These are phyloP conservation scores for Brettanomyces nanus DNA, from an alignment of 805 yeast species.

Conservation along the genomic window DNA sequence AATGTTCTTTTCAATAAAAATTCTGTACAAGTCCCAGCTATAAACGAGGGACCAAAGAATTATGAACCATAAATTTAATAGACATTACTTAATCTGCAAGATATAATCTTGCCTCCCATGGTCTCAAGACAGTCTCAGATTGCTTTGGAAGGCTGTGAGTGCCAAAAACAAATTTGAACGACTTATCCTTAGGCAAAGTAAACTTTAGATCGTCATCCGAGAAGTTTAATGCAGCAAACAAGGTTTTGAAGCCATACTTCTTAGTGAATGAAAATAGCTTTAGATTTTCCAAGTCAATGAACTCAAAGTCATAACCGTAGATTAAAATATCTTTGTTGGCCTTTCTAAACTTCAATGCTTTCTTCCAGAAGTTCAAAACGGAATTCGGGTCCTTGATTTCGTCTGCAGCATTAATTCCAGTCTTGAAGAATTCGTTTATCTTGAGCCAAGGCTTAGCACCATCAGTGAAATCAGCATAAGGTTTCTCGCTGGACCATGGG, in stretches of 20 bases:
- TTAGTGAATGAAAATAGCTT: neutral
- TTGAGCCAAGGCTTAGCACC: slow-evolving; percentile 44
- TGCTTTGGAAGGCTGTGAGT: neutral
- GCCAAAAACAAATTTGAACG: neutral
- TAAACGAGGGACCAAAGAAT: too few species aligned
- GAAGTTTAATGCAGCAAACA: neutral
- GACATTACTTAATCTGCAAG: neutral
- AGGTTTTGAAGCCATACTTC: neutral
- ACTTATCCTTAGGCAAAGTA: neutral
- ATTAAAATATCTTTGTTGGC: slow-evolving; percentile 33
- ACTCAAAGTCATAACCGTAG: slow-evolving; percentile 28
- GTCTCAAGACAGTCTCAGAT: neutral
- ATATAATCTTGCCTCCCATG: neutral
- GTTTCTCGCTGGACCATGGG: slow-evolving; percentile 2
- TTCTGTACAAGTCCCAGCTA: too few species aligned
- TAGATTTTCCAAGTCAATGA: neutral
- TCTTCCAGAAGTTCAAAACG: slow-evolving; percentile 37
- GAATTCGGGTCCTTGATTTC: slow-evolving; percentile 40
- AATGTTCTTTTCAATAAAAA: too few species aligned
- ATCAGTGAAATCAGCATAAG: neutral
- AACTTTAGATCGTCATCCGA: neutral
- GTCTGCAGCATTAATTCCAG: slow-evolving; percentile 36
- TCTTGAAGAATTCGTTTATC: slow-evolving; percentile 40
- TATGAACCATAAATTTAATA: too few species aligned
- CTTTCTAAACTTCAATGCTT: slow-evolving; percentile 36